These are phyloP conservation scores for Leccinum solheimii DNA, from an alignment of 1,284 basidiomycete genomes.

Conservation along the genomic window DNA sequence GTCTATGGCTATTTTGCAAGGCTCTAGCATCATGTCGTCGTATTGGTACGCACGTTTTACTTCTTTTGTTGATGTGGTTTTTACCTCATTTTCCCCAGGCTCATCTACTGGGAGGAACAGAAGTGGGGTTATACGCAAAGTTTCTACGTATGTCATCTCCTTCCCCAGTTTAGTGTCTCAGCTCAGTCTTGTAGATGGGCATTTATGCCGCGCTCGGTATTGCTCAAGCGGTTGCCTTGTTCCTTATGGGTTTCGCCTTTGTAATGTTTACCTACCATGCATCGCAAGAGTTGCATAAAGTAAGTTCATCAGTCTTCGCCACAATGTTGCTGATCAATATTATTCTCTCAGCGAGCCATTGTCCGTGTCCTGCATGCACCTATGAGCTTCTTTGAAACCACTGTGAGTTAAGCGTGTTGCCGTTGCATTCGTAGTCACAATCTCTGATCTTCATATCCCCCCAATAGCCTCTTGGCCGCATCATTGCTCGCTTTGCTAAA, in stretches of 20 bases:
- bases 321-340: slow-evolving; percentile 32
- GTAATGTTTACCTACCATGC: slow-evolving; percentile 50
- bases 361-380: background rate
- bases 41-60: slow-evolving; percentile 50
- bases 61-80: background rate
- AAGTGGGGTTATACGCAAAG: slow-evolving; percentile 54
- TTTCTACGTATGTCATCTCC: slow-evolving; percentile 53
- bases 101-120: slow-evolving; percentile 70
- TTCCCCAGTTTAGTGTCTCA: slow-evolving; percentile 7
- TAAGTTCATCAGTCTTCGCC: background rate
- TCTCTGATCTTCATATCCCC: background rate
- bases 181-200: slow-evolving; percentile 46
- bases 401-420: slow-evolving; percentile 40
- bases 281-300: background rate
- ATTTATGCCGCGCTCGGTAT: slow-evolving; percentile 39
- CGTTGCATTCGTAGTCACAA: background rate
- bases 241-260: slow-evolving; percentile 56
- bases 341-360: background rate
- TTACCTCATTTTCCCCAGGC: slow-evolving; percentile 39
- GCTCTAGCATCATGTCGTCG: slow-evolving; percentile 59
- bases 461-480: slow-evolving; percentile 78
- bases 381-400: slow-evolving; percentile 78
- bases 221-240: slow-evolving; percentile 50
- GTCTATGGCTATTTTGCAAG: slow-evolving; percentile 57
- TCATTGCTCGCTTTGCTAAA: slow-evolving; percentile 60